Percentiles rank a stretch among this genome's conserved stretches.
Evolutionary conservation across 306 rosid genomes (phyloP).

Genomic region (Citrullus mucosospermus): DNA sequence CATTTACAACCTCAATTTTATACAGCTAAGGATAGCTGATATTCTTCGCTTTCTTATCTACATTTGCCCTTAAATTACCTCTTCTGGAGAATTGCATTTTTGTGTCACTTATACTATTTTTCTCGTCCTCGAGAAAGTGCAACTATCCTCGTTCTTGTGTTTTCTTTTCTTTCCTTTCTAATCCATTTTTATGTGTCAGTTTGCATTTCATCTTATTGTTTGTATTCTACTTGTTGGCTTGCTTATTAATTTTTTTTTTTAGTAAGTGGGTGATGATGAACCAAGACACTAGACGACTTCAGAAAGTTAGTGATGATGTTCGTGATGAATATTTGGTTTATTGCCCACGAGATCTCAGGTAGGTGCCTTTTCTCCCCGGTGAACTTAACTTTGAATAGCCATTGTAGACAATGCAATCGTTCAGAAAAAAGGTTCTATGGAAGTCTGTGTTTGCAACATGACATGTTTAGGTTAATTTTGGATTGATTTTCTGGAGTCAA

Average conservation of each 20-base stretch:
- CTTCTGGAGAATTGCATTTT: not conserved
- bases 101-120: not conserved
- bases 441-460: not conserved
- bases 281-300: constrained; percentile 76
- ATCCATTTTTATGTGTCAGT: not conserved
- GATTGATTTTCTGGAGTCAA: not conserved
- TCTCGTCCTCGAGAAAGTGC: not conserved
- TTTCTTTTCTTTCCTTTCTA: too few relatives aligned
- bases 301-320: constrained; percentile 70
- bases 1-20: not conserved
- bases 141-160: not conserved
- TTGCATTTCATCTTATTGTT: not conserved
- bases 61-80: not conserved
- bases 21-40: not conserved
- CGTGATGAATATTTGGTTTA: constrained; percentile 58
- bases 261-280: constrained; percentile 99
- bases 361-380: constrained; percentile 6
- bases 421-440: not conserved
- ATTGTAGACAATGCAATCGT: not conserved
- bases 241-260: constrained; percentile 19
- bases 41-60: not conserved
- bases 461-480: not conserved
- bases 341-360: constrained; percentile 77
- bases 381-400: not conserved
- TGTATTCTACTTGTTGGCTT: not conserved